Evolutionary conservation across 768 basidiomycete genomes (phyloP), one percentile per base, ranked within the genome.

Genomic region (Boletus rubropictus): DNA sequence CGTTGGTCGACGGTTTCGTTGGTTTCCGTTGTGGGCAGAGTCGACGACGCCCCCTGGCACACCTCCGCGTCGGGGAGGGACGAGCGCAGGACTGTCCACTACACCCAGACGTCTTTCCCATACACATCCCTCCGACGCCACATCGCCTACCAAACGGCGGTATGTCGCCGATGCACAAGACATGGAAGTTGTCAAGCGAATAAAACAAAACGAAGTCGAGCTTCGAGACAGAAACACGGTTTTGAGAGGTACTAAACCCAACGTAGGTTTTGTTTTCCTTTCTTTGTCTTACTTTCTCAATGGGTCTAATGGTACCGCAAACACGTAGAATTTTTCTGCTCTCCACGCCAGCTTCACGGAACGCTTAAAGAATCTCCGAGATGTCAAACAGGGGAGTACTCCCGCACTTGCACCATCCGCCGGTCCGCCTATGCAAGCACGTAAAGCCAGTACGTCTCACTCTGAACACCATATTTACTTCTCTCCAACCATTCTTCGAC

Each of bases 181-280:
- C 61, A 66, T 81, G 3, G 92, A 92, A 41, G 76, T 84, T 18
- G 93, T 95, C 48, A 96, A 94, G 70, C 84, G 81, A 60, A 90
- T 96, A 50, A 64, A 57, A 60, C 71, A 72, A 60, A 80, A 78
- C 47, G 86, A 90, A 56, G 73, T 89, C n/a, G 86, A 92, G 64
- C 73, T 93, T 15, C 73, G 78, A 44, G 89, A 95, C 64, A 75
- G 90, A 42, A 94, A 80, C 51, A 84, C 86, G 0, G 87, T 94
- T 1, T 67, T 98, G 11, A 75, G 89, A 25, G 92, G 93, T 0
- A 78, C 72, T 12, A 94, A 95, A 63, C 74, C 81, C 7, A 91
- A 91, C 61, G 94, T 93, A 48, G 47, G 88, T 67, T 4, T 2
- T 22, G 11, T 18, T 36, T 22, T 14, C 14, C 11, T 31, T 36